These are phyloP conservation scores for Scutellaria galericulata DNA, from an alignment of 257 asterid species.

Conservation along the genomic window DNA sequence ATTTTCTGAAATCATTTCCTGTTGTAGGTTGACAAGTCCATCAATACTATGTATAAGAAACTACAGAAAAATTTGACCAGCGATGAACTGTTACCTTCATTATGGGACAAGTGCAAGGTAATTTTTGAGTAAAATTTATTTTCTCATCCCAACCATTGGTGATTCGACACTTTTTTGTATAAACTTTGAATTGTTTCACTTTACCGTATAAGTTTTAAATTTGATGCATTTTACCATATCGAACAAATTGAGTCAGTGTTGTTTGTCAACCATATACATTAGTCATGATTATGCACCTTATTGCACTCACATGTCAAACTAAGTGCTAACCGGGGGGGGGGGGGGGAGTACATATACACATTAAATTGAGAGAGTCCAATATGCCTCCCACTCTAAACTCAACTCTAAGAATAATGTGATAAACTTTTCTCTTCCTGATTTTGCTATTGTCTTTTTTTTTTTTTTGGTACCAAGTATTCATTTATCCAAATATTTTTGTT, in stretches of 20 bases:
- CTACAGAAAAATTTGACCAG: constrained; percentile 84
- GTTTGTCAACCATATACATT: constrained; percentile 1
- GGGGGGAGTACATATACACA: too few relatives aligned
- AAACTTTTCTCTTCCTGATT: constrained; percentile 10
- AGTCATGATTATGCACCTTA: constrained; percentile 10
- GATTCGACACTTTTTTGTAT: too few relatives aligned
- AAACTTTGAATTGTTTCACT: too few relatives aligned
- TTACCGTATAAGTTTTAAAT: too few relatives aligned
- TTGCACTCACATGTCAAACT: not conserved
- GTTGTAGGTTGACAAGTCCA: constrained; percentile 84
- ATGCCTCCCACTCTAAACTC: constrained; percentile 14
- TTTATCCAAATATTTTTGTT: too few relatives aligned
- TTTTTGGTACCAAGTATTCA: too few relatives aligned
- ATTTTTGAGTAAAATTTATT: not conserved
- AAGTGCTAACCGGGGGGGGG: not conserved
- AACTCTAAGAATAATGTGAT: not conserved
- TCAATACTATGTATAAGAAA: constrained; percentile 80
- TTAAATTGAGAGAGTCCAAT: not conserved
- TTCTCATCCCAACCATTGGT: too few relatives aligned
- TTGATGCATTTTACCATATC: too few relatives aligned
- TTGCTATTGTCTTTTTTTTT: too few relatives aligned
- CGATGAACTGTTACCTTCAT: constrained; percentile 93
- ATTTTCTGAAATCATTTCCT: constrained; percentile 26
- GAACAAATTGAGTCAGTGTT: not conserved
- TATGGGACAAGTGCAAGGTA: constrained; percentile 99